phyloP scores from a whole-genome alignment of 495 filamentous ascomycete genomes.

The Amniculicola lignicola region DNA sequence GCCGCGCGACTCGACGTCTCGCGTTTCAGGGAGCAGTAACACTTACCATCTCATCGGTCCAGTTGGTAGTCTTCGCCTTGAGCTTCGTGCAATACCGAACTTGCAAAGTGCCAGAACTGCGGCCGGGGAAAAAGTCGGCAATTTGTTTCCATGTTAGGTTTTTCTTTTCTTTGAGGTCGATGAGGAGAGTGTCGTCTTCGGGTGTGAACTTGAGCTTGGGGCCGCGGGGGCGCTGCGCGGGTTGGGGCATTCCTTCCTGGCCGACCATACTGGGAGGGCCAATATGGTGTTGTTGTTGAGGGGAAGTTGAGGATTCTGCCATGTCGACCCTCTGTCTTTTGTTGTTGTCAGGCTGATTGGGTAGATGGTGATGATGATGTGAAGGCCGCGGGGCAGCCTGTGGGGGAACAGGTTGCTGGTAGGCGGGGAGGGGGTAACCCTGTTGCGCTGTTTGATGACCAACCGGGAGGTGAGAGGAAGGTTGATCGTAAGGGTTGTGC shows the following conservation, averaged over 20 bases:
- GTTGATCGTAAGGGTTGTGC: conserved; percentile 33
- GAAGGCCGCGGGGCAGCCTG: conserved; percentile 24
- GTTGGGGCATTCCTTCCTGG: conserved; percentile 75
- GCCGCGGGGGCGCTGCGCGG: conserved; percentile 69
- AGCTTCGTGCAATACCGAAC: conserved; percentile 92
- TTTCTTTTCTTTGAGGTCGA: conserved; percentile 89
- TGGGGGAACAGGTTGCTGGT: conserved; percentile 23
- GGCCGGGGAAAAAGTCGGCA: conserved; percentile 86
- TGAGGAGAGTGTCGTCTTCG: conserved; percentile 78
- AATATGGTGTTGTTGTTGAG: conserved; percentile 31
- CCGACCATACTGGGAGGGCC: conserved; percentile 71
- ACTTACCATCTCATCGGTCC: conserved; percentile 87
- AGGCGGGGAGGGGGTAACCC: conserved; percentile 37
- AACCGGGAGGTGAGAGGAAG: conserved; percentile 16
- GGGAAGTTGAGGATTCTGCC: conserved; percentile 13
- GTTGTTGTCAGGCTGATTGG: conserved; percentile 53
- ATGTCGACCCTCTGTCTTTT: conserved; percentile 52
- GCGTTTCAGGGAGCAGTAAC: conserved; percentile 21
- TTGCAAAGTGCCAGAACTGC: conserved; percentile 82
- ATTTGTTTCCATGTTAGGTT: conserved; percentile 95
- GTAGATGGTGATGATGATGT: conserved; percentile 65
- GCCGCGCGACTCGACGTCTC: conserved; percentile 25
- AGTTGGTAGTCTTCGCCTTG: conserved; percentile 86
- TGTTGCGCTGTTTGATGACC: conserved; percentile 36
- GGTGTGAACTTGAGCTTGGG: conserved; percentile 88